Conservation (phyloP, 352 stramenopile species). For the Phytophthora cactorum region DNA sequence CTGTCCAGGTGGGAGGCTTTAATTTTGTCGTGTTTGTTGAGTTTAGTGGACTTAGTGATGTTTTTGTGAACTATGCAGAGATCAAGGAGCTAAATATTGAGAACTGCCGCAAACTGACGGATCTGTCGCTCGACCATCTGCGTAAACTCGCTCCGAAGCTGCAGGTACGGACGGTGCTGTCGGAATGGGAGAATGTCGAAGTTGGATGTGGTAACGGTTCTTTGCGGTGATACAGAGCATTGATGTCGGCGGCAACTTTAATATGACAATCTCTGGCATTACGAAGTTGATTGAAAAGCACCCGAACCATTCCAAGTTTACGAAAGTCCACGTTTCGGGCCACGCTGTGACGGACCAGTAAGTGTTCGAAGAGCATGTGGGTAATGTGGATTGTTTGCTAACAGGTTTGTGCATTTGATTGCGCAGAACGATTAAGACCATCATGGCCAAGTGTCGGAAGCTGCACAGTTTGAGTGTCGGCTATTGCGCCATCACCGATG, state of each 20-base stretch:
- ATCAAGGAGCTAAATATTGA: slow-evolving; percentile 90
- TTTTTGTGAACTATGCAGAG: slow-evolving; percentile 40
- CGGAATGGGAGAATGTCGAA: not conserved
- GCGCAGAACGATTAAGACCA: slow-evolving; percentile 80
- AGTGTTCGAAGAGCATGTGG: not conserved
- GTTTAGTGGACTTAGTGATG: not conserved
- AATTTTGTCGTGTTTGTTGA: not conserved
- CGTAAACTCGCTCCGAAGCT: slow-evolving; percentile 83
- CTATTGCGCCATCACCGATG: slow-evolving; percentile 88
- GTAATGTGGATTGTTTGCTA: not conserved
- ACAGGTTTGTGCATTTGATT: slow-evolving; percentile 5
- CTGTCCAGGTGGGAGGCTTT: slow-evolving; percentile 58
- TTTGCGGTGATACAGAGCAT: slow-evolving; percentile 59
- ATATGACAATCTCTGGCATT: slow-evolving; percentile 89
- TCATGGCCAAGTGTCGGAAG: slow-evolving; percentile 91
- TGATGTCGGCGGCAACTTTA: slow-evolving; percentile 88
- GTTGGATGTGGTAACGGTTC: not conserved
- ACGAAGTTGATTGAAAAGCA: slow-evolving; percentile 91
- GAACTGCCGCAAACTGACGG: slow-evolving; percentile 91
- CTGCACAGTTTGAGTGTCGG: slow-evolving; percentile 87
- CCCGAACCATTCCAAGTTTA: slow-evolving; percentile 90
- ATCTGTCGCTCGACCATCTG: slow-evolving; percentile 77
- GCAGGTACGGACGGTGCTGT: slow-evolving; percentile 48
- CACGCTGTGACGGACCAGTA: slow-evolving; percentile 87
- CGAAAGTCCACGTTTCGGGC: slow-evolving; percentile 84